These are phyloP conservation scores for Crithidia thermophila DNA, from an alignment of 208 protist genomes.

Conservation along the genomic window DNA sequence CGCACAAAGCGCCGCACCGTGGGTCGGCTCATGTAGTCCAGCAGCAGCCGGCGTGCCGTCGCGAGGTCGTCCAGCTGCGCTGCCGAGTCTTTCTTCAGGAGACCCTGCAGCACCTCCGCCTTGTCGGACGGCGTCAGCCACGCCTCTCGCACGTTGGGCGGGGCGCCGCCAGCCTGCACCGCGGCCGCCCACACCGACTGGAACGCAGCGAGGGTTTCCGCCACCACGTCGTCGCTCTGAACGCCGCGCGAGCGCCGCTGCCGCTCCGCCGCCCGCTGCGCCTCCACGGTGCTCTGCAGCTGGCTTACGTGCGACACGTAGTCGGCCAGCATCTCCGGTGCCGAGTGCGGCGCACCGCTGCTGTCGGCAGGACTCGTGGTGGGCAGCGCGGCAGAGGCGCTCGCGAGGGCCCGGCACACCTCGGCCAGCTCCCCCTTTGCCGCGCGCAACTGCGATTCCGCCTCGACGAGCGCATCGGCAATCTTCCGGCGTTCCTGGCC, in stretches of 20 bases:
- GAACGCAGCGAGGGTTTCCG: conserved; percentile 14
- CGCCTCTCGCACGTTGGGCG: conserved; percentile 14
- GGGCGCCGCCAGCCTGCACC: background rate
- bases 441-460: conserved; percentile 1
- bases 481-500: background rate
- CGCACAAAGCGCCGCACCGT: conserved; percentile 12
- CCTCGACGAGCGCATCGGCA: background rate
- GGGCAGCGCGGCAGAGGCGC: background rate
- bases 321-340: conserved; percentile 7
- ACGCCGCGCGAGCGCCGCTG: background rate
- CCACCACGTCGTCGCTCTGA: conserved; percentile 22
- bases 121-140: conserved; percentile 29
- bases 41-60: conserved; percentile 8
- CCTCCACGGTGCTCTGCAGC: conserved; percentile 6
- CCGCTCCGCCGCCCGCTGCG: background rate
- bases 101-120: conserved; percentile 8
- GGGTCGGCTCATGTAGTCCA: conserved; percentile 13
- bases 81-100: background rate
- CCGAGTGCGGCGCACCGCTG: background rate
- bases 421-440: background rate
- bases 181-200: conserved; percentile 14
- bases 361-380: background rate
- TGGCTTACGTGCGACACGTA: background rate
- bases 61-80: conserved; percentile 22
- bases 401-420: conserved; percentile 3